Percentiles rank a stretch among this genome's conserved stretches.
Conservation (phyloP, 441 rosid species). For the Corymbia citriodora region DNA sequence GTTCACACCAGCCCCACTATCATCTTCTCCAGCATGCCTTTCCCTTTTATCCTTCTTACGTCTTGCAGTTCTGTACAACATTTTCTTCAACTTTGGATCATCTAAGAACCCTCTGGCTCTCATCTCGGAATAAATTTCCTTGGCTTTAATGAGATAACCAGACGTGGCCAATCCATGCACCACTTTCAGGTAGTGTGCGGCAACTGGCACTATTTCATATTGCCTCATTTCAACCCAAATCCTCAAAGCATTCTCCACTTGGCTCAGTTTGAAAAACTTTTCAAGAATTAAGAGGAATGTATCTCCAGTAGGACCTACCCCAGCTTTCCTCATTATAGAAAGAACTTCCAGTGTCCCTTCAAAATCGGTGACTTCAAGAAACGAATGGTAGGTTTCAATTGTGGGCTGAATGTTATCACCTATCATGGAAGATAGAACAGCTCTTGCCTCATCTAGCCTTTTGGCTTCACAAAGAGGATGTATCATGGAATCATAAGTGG, state of each 20-base stretch:
- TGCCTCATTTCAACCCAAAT: conserved; percentile 68
- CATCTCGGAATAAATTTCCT: conserved; percentile 62
- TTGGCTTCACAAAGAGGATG: conserved; percentile 51
- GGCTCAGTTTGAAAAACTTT: conserved; percentile 48
- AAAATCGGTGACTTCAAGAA: conserved; percentile 39
- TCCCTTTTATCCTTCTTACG: conserved; percentile 11
- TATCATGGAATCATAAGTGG: conserved; percentile 68
- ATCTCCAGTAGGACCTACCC: conserved; percentile 53
- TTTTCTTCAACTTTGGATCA: conserved; percentile 66
- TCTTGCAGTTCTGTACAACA: conserved; percentile 29
- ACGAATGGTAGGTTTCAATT: conserved; percentile 63
- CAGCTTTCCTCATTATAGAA: conserved; percentile 43
- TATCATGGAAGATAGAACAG: conserved; percentile 49
- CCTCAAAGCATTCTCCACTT: conserved; percentile 62
- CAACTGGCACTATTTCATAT: conserved; percentile 36
- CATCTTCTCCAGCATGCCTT: conserved; percentile 13
- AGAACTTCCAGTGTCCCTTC: conserved; percentile 52
- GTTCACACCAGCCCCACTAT: conserved; percentile 5
- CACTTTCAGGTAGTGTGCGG: conserved; percentile 36
- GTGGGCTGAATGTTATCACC: conserved; percentile 47
- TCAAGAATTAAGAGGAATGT: conserved; percentile 54
- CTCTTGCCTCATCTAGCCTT: conserved; percentile 55
- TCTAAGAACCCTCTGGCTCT: conserved; percentile 49
- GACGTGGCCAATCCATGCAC: conserved; percentile 56
- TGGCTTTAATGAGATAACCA: conserved; percentile 50